These are phyloP conservation scores for Starmerella lactis-condensi DNA, from an alignment of 805 yeast genomes.

Conservation along the genomic window DNA sequence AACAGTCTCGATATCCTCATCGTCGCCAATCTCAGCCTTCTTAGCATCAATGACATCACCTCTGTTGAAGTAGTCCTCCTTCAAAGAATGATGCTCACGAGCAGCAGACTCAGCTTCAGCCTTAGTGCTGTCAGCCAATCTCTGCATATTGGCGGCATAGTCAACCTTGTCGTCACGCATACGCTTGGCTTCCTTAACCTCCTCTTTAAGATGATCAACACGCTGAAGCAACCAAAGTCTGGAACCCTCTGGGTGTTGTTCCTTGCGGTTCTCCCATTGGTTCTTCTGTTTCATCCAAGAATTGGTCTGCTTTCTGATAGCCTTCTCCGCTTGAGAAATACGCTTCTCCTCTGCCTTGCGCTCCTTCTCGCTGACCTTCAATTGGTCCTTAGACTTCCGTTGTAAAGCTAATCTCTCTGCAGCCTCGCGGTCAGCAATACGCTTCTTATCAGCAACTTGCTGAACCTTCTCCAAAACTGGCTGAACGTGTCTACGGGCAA, in stretches of 20 bases:
- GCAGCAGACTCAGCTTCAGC: too few species aligned
- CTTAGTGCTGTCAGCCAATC: too few species aligned
- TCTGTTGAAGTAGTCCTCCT: conserved; percentile 14
- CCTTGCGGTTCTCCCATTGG: conserved; percentile 12
- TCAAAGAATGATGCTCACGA: conserved; percentile 17
- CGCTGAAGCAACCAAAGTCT: conserved; percentile 15
- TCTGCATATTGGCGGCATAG: conserved; percentile 10
- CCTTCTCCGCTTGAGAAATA: conserved; percentile 13
- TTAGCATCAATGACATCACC: conserved; percentile 15
- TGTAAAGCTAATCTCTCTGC: conserved; percentile 26
- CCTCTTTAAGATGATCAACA: conserved; percentile 15
- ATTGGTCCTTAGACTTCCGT: conserved; percentile 17
- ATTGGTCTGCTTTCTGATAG: conserved; percentile 8
- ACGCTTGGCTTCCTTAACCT: conserved; percentile 15
- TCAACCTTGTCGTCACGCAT: conserved; percentile 11
- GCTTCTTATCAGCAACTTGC: conserved; percentile 49
- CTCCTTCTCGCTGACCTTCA: conserved; percentile 9
- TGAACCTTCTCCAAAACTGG: conserved; percentile 68
- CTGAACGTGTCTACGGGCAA: conserved; percentile 62
- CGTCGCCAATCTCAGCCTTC: conserved; percentile 17
- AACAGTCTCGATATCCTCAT: conserved; percentile 16
- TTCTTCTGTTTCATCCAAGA: conserved; percentile 12
- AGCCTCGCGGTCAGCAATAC: conserved; percentile 35
- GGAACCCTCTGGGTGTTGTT: conserved; percentile 12
- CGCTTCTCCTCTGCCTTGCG: conserved; percentile 24